Conservation (phyloP, 179 eudicot genomes). For the Vitellaria paradoxa region DNA sequence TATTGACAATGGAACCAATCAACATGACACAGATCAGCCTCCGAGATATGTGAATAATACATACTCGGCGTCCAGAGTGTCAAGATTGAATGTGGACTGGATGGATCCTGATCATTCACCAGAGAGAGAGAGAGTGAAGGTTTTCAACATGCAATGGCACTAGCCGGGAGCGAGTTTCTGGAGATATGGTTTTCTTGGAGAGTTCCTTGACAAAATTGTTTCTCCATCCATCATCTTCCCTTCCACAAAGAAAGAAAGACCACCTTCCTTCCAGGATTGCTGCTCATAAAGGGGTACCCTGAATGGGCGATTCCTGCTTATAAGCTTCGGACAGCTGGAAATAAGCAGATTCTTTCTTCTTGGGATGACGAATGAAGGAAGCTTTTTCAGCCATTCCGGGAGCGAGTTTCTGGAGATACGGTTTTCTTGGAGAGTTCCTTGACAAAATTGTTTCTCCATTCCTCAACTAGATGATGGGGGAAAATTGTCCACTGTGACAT, state of each 20-base stretch:
- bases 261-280: too few relatives aligned
- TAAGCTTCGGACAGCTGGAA: too few relatives aligned
- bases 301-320: too few relatives aligned
- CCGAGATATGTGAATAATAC: slow-evolving; percentile 80
- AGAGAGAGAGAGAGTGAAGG: slow-evolving; percentile 72
- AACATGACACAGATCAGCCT: slow-evolving; percentile 60
- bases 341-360: too few relatives aligned
- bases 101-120: slow-evolving; percentile 78
- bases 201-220: not conserved
- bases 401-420: slow-evolving; percentile 74
- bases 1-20: slow-evolving; percentile 78
- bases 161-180: slow-evolving; percentile 75
- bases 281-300: too few relatives aligned
- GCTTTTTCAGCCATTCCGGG: too few relatives aligned
- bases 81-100: slow-evolving; percentile 79
- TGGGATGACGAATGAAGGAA: too few relatives aligned
- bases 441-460: not conserved
- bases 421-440: not conserved
- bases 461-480: not conserved
- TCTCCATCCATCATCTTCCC: slow-evolving; percentile 1
- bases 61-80: slow-evolving; percentile 76
- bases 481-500: too few relatives aligned
- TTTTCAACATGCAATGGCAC: slow-evolving; percentile 65
- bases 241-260: too few relatives aligned
- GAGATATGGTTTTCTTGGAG: slow-evolving; percentile 40